Conservation (phyloP, 495 filamentous ascomycete genomes). For the Trichocladium antarcticum region DNA sequence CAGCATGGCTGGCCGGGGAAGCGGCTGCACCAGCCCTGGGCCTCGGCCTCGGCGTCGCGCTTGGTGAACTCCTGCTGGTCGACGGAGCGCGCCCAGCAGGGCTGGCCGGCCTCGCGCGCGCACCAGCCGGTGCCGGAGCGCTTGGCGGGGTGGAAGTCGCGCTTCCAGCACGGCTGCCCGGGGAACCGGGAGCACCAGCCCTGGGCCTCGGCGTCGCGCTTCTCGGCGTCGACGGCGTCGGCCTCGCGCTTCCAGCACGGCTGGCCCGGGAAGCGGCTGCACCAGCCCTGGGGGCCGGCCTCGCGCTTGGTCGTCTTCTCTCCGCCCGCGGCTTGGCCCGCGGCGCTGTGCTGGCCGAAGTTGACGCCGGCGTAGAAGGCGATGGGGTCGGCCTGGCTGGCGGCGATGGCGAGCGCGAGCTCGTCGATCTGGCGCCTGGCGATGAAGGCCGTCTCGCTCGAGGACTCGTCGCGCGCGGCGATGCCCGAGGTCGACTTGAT, state of each 20-base stretch:
- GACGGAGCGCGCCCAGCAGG: slow-evolving; percentile 21
- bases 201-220: slow-evolving; percentile 19
- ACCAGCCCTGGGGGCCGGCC: slow-evolving; percentile 4
- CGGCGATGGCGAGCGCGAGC: slow-evolving; percentile 23
- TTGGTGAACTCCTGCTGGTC: slow-evolving; percentile 6
- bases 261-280: slow-evolving; percentile 14
- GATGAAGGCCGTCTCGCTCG: slow-evolving; percentile 8
- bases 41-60: slow-evolving; percentile 14
- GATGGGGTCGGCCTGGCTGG: slow-evolving; percentile 17
- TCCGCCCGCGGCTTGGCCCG: slow-evolving; percentile 1
- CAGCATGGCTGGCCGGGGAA: slow-evolving; percentile 20
- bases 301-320: slow-evolving; percentile 15
- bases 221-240: slow-evolving; percentile 5
- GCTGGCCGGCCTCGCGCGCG: slow-evolving; percentile 12
- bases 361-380: slow-evolving; percentile 19
- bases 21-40: slow-evolving; percentile 10
- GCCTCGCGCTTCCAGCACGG: slow-evolving; percentile 20
- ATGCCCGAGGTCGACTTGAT: slow-evolving; percentile 10
- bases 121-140: slow-evolving; percentile 15
- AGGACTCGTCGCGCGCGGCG: slow-evolving; percentile 14
- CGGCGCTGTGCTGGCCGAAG: slow-evolving; percentile 5
- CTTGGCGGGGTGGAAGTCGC: neutral
- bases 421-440: slow-evolving; percentile 23
- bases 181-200: slow-evolving; percentile 15
- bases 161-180: slow-evolving; percentile 30